These are phyloP conservation scores for Phaffia tasmanica DNA, from an alignment of 768 basidiomycete species.

Conservation along the genomic window DNA sequence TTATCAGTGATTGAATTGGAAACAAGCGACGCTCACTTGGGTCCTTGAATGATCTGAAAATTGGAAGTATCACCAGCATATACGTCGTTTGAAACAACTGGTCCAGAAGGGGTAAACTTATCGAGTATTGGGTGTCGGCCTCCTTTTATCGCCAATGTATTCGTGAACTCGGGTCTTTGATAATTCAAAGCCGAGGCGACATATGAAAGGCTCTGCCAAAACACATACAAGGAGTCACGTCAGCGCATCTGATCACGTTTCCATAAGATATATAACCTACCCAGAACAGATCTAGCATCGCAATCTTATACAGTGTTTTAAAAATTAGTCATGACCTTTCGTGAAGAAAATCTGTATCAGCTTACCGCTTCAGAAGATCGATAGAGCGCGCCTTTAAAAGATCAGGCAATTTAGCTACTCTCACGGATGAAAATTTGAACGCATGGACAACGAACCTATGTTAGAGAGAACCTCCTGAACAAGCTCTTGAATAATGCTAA, in stretches of 20 bases:
- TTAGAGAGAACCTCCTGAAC: conserved; percentile 57
- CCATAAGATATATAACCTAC: no score
- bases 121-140: conserved; percentile 62
- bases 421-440: background rate
- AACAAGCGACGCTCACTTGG: conserved; percentile 37
- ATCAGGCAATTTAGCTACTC: background rate
- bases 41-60: conserved; percentile 87
- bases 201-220: conserved; percentile 56
- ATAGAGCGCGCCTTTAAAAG: conserved; percentile 47
- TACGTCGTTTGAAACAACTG: conserved; percentile 73
- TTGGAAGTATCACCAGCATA: conserved; percentile 65
- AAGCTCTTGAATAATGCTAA: conserved; percentile 68
- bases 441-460: conserved; percentile 46
- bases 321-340: background rate
- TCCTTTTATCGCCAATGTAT: conserved; percentile 74
- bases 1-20: no score
- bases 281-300: conserved; percentile 79
- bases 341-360: conserved; percentile 21
- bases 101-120: conserved; percentile 45
- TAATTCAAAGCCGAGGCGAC: conserved; percentile 56
- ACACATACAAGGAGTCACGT: no score
- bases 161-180: conserved; percentile 75
- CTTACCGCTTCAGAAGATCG: conserved; percentile 77
- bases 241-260: no score
- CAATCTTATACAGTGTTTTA: conserved; percentile 46